Percentiles rank a stretch among this genome's conserved stretches.
Conservation (phyloP, 257 asterid species). For the Henckelia pumila region DNA sequence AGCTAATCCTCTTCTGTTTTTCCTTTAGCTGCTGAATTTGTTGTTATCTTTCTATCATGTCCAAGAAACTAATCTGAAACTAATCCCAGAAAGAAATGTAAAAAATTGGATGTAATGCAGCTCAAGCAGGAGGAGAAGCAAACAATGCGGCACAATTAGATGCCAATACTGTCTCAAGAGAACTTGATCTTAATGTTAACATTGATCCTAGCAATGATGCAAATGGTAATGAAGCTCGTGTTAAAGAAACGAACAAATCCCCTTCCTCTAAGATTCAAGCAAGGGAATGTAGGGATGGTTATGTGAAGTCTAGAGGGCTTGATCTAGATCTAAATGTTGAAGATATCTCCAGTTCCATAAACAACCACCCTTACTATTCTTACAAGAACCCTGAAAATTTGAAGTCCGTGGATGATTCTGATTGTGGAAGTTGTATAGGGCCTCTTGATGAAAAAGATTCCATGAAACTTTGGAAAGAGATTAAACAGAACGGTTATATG, state of each 20-base stretch:
- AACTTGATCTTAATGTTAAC: conserved; percentile 56
- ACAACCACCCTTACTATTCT: conserved; percentile 38
- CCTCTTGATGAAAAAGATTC: conserved; percentile 61
- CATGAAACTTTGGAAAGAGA: conserved; percentile 70
- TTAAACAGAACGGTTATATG: conserved; percentile 78
- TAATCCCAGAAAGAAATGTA: conserved; percentile 9
- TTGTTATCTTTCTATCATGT: neutral
- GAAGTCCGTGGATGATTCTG: conserved; percentile 55
- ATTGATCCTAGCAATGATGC: conserved; percentile 30
- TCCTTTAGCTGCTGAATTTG: neutral
- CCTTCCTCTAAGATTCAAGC: conserved; percentile 28
- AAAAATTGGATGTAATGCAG: conserved; percentile 29
- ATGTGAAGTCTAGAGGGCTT: conserved; percentile 38
- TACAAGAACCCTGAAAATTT: conserved; percentile 31
- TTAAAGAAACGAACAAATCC: conserved; percentile 29
- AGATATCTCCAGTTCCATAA: conserved; percentile 52
- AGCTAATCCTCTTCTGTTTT: neutral
- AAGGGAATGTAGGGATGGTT: conserved; percentile 18
- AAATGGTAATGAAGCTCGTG: conserved; percentile 27
- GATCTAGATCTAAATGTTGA: conserved; percentile 64
- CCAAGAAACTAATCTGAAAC: neutral
- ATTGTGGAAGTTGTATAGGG: conserved; percentile 74
- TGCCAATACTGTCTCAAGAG: conserved; percentile 28
- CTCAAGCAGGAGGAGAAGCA: conserved; percentile 44
- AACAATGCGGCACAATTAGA: conserved; percentile 16